phyloP scores from a whole-genome alignment of 331 rosid species.

The Dryas integrifolia region DNA sequence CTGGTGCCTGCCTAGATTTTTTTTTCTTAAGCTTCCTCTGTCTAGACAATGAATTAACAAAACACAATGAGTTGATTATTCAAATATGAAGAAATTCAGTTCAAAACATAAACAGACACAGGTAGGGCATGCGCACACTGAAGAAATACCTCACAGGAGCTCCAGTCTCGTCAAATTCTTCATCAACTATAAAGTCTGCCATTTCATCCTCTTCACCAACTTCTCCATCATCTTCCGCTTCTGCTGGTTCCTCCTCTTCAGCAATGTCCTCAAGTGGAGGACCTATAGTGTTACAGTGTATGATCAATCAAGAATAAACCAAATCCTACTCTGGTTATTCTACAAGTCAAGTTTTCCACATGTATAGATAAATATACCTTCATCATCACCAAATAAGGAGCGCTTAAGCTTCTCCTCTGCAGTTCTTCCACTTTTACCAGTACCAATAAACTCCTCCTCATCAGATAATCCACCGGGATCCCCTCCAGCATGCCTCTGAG shows the following conservation, averaged over 20 bases:
- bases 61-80: constrained; percentile 10
- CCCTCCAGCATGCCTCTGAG: constrained; percentile 58
- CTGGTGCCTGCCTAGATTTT: constrained; percentile 67
- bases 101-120: not conserved
- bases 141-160: constrained; percentile 63
- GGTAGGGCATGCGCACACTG: not conserved
- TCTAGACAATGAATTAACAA: constrained; percentile 37
- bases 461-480: constrained; percentile 73
- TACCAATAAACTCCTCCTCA: constrained; percentile 72
- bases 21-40: constrained; percentile 58
- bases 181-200: constrained; percentile 97
- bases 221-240: constrained; percentile 90
- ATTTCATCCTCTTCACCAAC: constrained; percentile 96
- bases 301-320: constrained; percentile 18
- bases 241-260: constrained; percentile 88
- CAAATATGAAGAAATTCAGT: constrained; percentile 20
- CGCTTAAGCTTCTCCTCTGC: constrained; percentile 91
- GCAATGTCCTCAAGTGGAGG: constrained; percentile 81
- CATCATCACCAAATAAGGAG: constrained; percentile 85
- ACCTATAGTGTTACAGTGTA: constrained; percentile 34
- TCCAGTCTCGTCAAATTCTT: constrained; percentile 81
- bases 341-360: not conserved
- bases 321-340: constrained; percentile 3
- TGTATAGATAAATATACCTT: constrained; percentile 43
- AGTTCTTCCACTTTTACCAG: constrained; percentile 80